Conservation (phyloP, 495 filamentous ascomycete species). For the Neurospora pannonica region DNA sequence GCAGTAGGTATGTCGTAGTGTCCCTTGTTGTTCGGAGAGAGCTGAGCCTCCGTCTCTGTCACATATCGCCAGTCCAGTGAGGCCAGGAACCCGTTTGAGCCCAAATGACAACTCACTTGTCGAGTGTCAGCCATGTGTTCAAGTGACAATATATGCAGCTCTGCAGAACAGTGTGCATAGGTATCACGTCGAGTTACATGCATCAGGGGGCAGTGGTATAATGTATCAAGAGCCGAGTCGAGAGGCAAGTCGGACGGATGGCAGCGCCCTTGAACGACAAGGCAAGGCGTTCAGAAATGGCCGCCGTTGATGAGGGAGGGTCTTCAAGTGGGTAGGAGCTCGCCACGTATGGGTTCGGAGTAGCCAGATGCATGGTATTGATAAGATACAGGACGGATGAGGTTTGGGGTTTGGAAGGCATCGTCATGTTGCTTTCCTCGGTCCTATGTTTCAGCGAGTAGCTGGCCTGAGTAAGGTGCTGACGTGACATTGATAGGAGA, state of each 20-base stretch:
- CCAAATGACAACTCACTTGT: neutral
- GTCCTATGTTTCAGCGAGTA: neutral
- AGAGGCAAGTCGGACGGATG: neutral
- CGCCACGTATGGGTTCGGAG: neutral
- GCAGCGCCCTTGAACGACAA: neutral
- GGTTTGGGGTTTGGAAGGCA: neutral
- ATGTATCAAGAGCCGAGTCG: neutral
- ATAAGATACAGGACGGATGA: neutral
- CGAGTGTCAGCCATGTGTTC: neutral
- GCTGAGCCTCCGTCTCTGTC: neutral
- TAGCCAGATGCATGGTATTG: neutral
- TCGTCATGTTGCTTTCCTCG: neutral
- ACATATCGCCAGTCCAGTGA: neutral
- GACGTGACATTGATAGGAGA: neutral
- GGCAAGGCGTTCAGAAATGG: neutral
- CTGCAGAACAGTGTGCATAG: neutral
- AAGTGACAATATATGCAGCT: neutral
- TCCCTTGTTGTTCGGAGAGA: neutral
- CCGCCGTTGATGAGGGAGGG: neutral
- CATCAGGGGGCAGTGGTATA: neutral
- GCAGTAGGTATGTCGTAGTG: neutral
- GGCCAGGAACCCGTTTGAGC: neutral
- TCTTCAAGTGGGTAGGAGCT: neutral
- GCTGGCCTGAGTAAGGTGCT: neutral
- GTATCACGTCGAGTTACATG: neutral